phyloP scores from a whole-genome alignment of 345 rosid genomes.

The Citrus hindsii region DNA sequence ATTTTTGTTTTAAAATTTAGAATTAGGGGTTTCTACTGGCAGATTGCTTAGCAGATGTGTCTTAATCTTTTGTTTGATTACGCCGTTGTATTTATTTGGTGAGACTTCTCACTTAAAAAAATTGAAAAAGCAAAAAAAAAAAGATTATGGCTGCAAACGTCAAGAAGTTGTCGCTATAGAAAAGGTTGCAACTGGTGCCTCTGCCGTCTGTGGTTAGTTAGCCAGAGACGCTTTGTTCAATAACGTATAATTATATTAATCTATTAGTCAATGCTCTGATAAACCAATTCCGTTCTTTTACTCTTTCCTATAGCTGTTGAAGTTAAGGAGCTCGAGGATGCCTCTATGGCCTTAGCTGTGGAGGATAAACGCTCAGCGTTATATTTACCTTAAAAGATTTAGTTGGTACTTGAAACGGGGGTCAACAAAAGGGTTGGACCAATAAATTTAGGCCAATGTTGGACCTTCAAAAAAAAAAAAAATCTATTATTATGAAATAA shows the following conservation, averaged over 20 bases:
- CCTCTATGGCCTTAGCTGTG: no score
- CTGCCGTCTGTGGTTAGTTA: background rate
- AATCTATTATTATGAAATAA: no score
- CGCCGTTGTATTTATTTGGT: background rate
- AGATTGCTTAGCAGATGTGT: no score
- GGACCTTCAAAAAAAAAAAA: no score
- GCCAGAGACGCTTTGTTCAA: background rate
- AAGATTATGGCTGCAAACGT: background rate
- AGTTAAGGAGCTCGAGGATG: background rate
- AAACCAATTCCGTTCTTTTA: background rate
- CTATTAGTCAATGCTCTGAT: background rate
- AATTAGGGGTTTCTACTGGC: no score
- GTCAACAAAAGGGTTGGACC: no score
- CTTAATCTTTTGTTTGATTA: no score
- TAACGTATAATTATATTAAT: background rate
- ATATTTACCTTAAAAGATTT: no score
- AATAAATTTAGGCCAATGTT: no score
- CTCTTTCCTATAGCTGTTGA: background rate
- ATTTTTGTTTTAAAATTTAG: background rate
- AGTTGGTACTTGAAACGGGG: no score
- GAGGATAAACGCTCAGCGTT: no score
- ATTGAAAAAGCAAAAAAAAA: no score
- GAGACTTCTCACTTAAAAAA: background rate
- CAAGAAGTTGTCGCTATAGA: background rate
- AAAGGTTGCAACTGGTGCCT: background rate